These are phyloP conservation scores for Colletotrichum viniferum DNA, from an alignment of 2,329 filamentous ascomycete species.

Conservation along the genomic window DNA sequence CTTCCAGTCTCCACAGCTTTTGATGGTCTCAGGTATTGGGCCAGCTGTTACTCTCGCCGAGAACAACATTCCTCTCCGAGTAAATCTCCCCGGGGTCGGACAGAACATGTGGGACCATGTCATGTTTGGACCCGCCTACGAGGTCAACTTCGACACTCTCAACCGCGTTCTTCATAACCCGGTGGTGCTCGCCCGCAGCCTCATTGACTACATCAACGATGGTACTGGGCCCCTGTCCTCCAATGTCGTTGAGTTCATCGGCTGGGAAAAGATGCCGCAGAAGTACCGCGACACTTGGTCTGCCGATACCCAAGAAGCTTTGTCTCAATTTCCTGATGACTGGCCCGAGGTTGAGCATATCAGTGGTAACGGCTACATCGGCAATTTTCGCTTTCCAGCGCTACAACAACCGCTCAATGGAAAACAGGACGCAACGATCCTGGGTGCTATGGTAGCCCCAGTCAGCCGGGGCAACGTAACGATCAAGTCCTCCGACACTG, in stretches of 20 bases:
- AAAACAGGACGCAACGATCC: slow-evolving; percentile 25
- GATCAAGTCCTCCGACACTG: slow-evolving; percentile 37
- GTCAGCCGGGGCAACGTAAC: slow-evolving; percentile 48
- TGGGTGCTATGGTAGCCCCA: slow-evolving; percentile 38
- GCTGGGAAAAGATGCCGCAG: slow-evolving; percentile 25
- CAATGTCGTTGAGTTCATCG: slow-evolving; percentile 18
- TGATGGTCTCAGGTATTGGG: slow-evolving; percentile 60
- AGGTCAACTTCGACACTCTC: neutral
- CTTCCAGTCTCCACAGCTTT: slow-evolving; percentile 76
- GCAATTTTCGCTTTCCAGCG: slow-evolving; percentile 10
- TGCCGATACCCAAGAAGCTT: neutral
- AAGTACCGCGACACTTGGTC: neutral
- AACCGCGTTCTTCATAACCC: neutral
- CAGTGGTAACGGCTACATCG: slow-evolving; percentile 21
- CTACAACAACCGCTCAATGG: slow-evolving; percentile 3
- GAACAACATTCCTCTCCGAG: slow-evolving; percentile 45
- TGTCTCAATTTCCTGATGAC: neutral
- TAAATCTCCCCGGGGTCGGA: slow-evolving; percentile 71
- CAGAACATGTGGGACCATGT: slow-evolving; percentile 69
- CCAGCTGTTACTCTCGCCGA: slow-evolving; percentile 41
- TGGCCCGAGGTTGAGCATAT: neutral
- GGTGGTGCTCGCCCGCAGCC: neutral
- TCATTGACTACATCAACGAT: neutral
- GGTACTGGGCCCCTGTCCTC: neutral
- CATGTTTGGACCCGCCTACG: neutral